These are phyloP conservation scores for Dalbergia cultrata DNA, from an alignment of 306 rosid genomes.

Conservation along the genomic window DNA sequence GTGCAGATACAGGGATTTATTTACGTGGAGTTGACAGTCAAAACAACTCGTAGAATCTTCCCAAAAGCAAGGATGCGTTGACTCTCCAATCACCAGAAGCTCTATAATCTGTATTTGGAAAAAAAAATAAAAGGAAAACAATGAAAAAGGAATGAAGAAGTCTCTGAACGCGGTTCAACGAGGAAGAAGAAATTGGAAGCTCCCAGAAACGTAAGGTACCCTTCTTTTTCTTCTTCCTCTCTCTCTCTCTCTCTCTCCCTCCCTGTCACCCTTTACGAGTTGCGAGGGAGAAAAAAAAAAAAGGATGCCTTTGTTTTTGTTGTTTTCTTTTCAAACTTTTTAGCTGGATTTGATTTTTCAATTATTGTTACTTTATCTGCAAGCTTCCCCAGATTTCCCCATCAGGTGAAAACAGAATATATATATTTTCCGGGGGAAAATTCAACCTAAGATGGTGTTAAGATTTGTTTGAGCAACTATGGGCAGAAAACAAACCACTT, in stretches of 20 bases:
- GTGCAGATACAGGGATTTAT: neutral
- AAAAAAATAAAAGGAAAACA: neutral
- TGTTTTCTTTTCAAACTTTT: neutral
- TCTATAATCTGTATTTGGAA: neutral
- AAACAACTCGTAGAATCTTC: neutral
- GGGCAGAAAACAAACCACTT: slow-evolving; percentile 17
- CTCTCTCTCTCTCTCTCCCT: neutral
- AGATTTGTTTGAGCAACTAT: slow-evolving; percentile 12
- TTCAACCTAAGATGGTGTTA: neutral
- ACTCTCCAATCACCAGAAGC: neutral
- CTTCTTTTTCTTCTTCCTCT: slow-evolving; percentile 35
- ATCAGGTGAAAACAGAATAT: neutral
- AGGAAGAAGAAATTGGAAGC: slow-evolving; percentile 44
- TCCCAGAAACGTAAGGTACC: neutral
- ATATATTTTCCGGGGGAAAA: neutral
- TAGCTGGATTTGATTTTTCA: slow-evolving; percentile 4
- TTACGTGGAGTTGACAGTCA: neutral
- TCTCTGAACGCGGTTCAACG: slow-evolving; percentile 49
- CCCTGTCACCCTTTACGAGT: neutral
- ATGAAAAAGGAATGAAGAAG: slow-evolving; percentile 7
- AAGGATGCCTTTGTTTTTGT: neutral
- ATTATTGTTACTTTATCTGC: slow-evolving; percentile 62
- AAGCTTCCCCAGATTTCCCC: slow-evolving; percentile 46
- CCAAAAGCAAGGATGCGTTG: slow-evolving; percentile 17
- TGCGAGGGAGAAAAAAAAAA: neutral